phyloP scores from a whole-genome alignment of 768 basidiomycete species.

The Suillus tomentosus region DNA sequence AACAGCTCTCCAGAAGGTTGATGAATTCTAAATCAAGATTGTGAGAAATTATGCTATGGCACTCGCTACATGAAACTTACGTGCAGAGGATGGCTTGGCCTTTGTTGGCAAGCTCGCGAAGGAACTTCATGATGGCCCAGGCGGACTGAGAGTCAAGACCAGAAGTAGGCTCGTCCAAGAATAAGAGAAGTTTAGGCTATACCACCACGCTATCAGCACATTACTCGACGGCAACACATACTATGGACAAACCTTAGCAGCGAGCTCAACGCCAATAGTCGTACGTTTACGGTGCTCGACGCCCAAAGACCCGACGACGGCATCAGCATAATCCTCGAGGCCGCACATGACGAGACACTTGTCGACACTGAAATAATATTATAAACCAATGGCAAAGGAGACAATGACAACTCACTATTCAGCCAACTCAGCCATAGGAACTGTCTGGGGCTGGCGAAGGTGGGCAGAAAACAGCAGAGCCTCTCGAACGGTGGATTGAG shows the following conservation, averaged over 20 bases:
- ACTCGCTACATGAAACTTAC: background rate
- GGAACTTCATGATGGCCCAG: slow-evolving; percentile 81
- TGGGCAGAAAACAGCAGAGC: slow-evolving; percentile 86
- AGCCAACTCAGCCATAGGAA: slow-evolving; percentile 74
- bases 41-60: background rate
- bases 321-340: slow-evolving; percentile 81
- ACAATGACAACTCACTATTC: slow-evolving; percentile 41
- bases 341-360: slow-evolving; percentile 85
- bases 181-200: slow-evolving; percentile 23
- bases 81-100: slow-evolving; percentile 92
- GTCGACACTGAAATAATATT: slow-evolving; percentile 45
- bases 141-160: slow-evolving; percentile 68
- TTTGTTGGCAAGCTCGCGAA: slow-evolving; percentile 79
- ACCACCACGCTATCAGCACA: slow-evolving; percentile 28
- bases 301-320: slow-evolving; percentile 69
- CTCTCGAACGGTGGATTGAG: slow-evolving; percentile 80
- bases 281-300: slow-evolving; percentile 80
- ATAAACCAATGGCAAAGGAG: background rate
- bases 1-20: slow-evolving; percentile 87
- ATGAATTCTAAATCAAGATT: slow-evolving; percentile 48
- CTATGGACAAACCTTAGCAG: slow-evolving; percentile 70
- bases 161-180: slow-evolving; percentile 51
- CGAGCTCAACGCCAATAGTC: slow-evolving; percentile 90
- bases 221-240: slow-evolving; percentile 48
- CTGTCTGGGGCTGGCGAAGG: slow-evolving; percentile 71